Base-by-base conservation (phyloP, 257 asterid genomes). In the Plantago elongata region DNA sequence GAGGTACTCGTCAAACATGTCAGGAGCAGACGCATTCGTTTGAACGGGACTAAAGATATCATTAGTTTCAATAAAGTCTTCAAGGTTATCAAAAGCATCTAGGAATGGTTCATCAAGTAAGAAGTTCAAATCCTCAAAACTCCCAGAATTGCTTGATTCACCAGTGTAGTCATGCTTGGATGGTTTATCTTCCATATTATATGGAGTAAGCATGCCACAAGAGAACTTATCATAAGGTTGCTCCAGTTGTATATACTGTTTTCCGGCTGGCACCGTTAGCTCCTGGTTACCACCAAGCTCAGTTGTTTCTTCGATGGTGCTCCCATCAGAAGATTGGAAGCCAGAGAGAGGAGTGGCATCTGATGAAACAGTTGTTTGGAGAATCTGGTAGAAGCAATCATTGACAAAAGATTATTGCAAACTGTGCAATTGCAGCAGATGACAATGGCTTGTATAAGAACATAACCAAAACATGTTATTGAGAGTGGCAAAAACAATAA, bases 151-250 rank as follows among this genome's bases (percentile, higher is more conserved):
- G 80, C 90, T 82, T 13, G 94, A 78, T 71, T 85, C 96, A 65
- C 85, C 89, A 55, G 75, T 80, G 74, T 69, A 87, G 73, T 90
- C 97, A 57, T 74, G 88, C 79, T 80, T 84, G 59, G 84, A 90
- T n/a, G 80, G 74, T 52, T 72, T 73, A 44, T 65, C 72, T 14
- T 67, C 65, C 66, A 63, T 62, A 42, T 74, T 82, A 66, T 42
- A 63, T 29, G 69, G 78, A 66, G 62, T 78, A 60, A 78, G 84
- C 52, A 78, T 30, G 47, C 68, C 81, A 69, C 60, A 70, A 1
- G 73, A 62, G 63, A 75, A 73, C 47, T 57, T 52, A 60, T 76
- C 75, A 14, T 76, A 86, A 30, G 55, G 70, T 66, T 73, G 77
- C 67, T 79, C 64, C 5, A 56, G 63, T 58, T 67, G 84, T 67